Base-by-base conservation (phyloP, 768 basidiomycete genomes). In the Termitomyces sp. region DNA sequence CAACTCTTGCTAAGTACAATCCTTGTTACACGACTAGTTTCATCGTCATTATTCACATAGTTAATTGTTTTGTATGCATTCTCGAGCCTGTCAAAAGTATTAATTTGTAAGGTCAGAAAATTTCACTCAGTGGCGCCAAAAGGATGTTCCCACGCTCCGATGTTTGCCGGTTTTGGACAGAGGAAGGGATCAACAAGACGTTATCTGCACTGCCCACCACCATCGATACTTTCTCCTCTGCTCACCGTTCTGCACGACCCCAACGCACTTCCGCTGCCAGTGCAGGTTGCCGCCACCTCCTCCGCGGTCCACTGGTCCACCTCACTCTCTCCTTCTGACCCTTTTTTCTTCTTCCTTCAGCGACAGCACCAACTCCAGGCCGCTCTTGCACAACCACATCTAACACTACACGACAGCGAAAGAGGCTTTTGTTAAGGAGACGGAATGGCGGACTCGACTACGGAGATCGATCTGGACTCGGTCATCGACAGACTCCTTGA, bases 391-490 rank as follows among this genome's bases (percentile, higher is more conserved):
- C 55, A 48, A 60, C 36, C 44, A 56, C 54, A 39, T 44, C 44
- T 42, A 48, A 46, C 56, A 52, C 51, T 60, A 33, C 55, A 61
- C 55, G 37, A 44, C 57, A 48, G 53, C 52, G 15, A 47, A 60
- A 58, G 54, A 54, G 37, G 51, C 60, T 53, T 47, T 31, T 62
- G 54, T 59, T 46, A 60, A 59, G 57, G 47, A 62, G 62, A 58
- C 72, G 68, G 48, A 57, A 91, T 91, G 90, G 86, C 89, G 70
- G 90, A 93, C 69, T 78, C 86, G 66, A 77, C 84, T 61, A 89
- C 89, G 71, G 96, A 98, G 74, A 96, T 99, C 77, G 96, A 99
- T 84, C 85, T 98, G 62, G 96, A 99, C 82, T 95, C 94, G 75
- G 94, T 99, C 81, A 98, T 99, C 70, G 96, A 98, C 87, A 85